phyloP scores from a whole-genome alignment of 805 yeast genomes.

The Saturnispora diversa region DNA sequence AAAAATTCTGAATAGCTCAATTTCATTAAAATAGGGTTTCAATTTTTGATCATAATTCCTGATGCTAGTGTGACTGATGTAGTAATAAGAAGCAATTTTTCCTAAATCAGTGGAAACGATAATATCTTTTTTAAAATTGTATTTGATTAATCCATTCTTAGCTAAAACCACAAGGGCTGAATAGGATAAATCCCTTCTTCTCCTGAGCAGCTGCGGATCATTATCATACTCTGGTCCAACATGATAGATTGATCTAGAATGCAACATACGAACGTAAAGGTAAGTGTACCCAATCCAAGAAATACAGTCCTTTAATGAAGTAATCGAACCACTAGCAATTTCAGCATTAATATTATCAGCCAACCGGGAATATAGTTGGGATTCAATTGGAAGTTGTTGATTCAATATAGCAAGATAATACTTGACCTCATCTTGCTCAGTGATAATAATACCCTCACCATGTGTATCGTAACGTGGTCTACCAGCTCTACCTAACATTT shows the following conservation, averaged over 20 bases:
- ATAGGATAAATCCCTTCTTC: constrained; percentile 62
- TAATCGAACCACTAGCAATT: constrained; percentile 63
- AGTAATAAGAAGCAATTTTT: constrained; percentile 75
- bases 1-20: constrained; percentile 73
- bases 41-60: constrained; percentile 53
- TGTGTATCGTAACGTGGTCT: constrained; percentile 87
- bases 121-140: constrained; percentile 41
- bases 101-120: constrained; percentile 67
- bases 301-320: constrained; percentile 54
- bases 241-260: constrained; percentile 65
- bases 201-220: constrained; percentile 41
- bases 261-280: constrained; percentile 67
- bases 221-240: constrained; percentile 58
- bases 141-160: constrained; percentile 49
- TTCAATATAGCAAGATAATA: constrained; percentile 86
- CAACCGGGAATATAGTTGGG: constrained; percentile 64
- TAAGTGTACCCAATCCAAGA: constrained; percentile 78
- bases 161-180: constrained; percentile 61
- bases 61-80: constrained; percentile 71
- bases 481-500: constrained; percentile 98
- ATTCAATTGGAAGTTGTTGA: constrained; percentile 88
- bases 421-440: constrained; percentile 76
- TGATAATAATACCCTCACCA: constrained; percentile 92
- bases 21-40: constrained; percentile 54
- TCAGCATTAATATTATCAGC: constrained; percentile 84